Evolutionary conservation across 768 basidiomycete species (phyloP), one percentile per base, ranked within the genome.

Genomic region (Boletus rubescentipes): DNA sequence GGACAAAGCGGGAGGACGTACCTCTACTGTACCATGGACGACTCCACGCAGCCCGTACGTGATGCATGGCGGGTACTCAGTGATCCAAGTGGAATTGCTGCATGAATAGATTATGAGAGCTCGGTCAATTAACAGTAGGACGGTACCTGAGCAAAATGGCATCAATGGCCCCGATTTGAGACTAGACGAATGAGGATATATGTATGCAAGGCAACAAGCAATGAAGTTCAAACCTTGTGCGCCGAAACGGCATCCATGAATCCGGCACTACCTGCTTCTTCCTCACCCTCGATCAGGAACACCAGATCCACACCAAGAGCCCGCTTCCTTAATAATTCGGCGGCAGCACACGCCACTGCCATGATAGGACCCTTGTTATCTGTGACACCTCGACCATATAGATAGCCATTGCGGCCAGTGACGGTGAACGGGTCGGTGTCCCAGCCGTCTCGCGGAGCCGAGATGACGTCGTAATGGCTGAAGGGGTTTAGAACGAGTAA

Each of bases 351-450:
- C 0, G 96, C 97, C 15, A 86, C 80, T 1, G 95, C 93, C 55
- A 98, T 79, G 42, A 97, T 87, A 0, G 97, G 97, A 0, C 96
- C 97, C 66, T 99, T 98, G 75, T 99, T 86, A 62, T 99, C 97
- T 2, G 91, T 89, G 2, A 91, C 88, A 4, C 97, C 93, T 41
- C 91, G 84, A 20, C 95, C 96, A 62, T 93, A 94, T 0, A 95
- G 74, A 64, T 90, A 94, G 0, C 93, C 94, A 61, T 98, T 93
- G 11, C 84, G 80, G 3, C 93, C 93, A 0, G 81, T 81, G 57
- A 98, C 72, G 8, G 73, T 77, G 73, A 93, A 99, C 0, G 97
- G 96, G 54, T 93, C 85, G 2, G 87, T 85, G 20, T 78, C 72
- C 96, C 96, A 98, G 12, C 86, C 83, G 7, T 81, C 75, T 10